These are phyloP conservation scores for Epichloe gansuensis DNA, from an alignment of 2,329 filamentous ascomycete species.

Conservation along the genomic window DNA sequence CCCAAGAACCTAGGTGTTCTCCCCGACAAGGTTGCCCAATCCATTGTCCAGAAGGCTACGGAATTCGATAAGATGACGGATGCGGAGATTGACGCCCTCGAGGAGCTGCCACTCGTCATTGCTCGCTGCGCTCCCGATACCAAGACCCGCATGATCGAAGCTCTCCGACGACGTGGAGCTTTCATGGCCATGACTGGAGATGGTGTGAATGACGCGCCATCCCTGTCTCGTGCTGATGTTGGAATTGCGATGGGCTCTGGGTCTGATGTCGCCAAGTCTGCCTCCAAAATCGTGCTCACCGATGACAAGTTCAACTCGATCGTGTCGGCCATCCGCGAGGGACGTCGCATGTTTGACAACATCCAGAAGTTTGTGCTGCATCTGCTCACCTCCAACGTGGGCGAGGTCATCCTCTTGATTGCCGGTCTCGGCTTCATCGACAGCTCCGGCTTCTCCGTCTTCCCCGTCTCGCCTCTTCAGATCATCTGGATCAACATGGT, in stretches of 20 bases:
- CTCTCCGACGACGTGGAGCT: conserved; percentile 61
- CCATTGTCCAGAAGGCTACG: conserved; percentile 62
- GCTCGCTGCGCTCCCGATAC: conserved; percentile 76
- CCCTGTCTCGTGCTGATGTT: conserved; percentile 68
- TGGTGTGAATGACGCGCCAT: conserved; percentile 78
- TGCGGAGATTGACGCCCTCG: conserved; percentile 61
- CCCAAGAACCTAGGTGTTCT: conserved; percentile 48
- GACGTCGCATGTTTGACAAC: conserved; percentile 76
- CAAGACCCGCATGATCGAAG: conserved; percentile 85
- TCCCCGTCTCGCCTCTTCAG: conserved; percentile 73
- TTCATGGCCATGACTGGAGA: conserved; percentile 86
- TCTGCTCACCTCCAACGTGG: conserved; percentile 69
- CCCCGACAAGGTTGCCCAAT: conserved; percentile 48
- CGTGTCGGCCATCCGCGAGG: conserved; percentile 70
- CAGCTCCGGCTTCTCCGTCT: conserved; percentile 57
- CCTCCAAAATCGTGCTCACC: conserved; percentile 69
- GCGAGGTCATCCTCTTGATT: conserved; percentile 69
- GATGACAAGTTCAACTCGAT: conserved; percentile 87
- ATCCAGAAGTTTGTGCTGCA: conserved; percentile 82
- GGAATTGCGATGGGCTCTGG: conserved; percentile 87
- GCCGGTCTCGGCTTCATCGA: conserved; percentile 78
- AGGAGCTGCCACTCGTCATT: conserved; percentile 67
- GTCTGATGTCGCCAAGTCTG: conserved; percentile 76
- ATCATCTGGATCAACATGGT: conserved; percentile 95
- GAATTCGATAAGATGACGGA: conserved; percentile 71